phyloP scores from a whole-genome alignment of 2,329 filamentous ascomycete species.

The Ceratocystis destructans region DNA sequence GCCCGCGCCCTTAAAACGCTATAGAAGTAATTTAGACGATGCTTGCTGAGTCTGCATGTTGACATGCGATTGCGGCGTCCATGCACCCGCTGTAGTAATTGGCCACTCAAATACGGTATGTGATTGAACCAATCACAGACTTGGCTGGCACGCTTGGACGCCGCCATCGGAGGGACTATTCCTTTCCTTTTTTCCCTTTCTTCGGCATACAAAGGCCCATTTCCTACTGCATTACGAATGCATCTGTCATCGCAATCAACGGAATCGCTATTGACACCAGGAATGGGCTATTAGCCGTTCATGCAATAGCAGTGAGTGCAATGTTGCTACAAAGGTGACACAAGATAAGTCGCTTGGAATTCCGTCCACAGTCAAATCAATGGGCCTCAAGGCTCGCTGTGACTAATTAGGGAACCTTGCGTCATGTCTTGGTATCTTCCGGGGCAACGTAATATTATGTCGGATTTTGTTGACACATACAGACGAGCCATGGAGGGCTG shows the following conservation, averaged over 20 bases:
- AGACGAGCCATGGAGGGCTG: neutral
- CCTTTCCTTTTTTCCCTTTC: neutral
- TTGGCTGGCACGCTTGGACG: neutral
- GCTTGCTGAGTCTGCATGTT: neutral
- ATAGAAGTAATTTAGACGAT: neutral
- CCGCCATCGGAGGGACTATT: slow-evolving; percentile 2
- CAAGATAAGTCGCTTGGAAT: neutral
- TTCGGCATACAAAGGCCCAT: neutral
- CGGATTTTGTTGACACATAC: neutral
- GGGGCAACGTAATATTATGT: neutral
- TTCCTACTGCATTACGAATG: neutral
- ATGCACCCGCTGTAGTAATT: neutral
- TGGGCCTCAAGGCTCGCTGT: neutral
- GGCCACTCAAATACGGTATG: neutral
- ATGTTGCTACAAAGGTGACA: neutral
- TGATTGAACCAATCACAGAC: neutral
- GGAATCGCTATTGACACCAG: neutral
- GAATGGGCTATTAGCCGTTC: neutral
- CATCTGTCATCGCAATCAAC: neutral
- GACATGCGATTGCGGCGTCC: neutral
- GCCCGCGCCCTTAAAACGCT: neutral
- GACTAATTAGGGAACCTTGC: neutral
- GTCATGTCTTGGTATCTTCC: neutral
- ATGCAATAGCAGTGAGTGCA: neutral
- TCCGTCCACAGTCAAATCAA: neutral